These are phyloP conservation scores for Candida khao-thaluensis DNA, from an alignment of 805 yeast species.

Conservation along the genomic window DNA sequence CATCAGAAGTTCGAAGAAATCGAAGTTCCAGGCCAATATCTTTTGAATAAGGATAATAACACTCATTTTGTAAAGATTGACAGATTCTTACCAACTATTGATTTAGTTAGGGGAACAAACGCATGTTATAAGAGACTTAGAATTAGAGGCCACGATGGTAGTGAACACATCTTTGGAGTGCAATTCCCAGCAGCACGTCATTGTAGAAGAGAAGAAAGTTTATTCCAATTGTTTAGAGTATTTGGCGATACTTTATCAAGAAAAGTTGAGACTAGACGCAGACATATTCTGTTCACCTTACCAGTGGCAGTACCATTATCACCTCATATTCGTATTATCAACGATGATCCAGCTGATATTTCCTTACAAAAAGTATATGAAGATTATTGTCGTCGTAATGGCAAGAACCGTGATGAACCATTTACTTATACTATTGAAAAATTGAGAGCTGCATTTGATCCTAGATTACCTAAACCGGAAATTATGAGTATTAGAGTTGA, in stretches of 20 bases:
- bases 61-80: slow-evolving; percentile 91
- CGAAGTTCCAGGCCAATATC: slow-evolving; percentile 95
- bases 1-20: slow-evolving; percentile 97
- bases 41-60: slow-evolving; percentile 83
- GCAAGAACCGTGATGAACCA: slow-evolving; percentile 84
- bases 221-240: slow-evolving; percentile 86
- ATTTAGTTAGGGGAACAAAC: slow-evolving; percentile 83
- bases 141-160: slow-evolving; percentile 92
- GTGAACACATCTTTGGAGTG: slow-evolving; percentile 87
- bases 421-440: slow-evolving; percentile 82
- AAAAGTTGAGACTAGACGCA: slow-evolving; percentile 83
- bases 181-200: slow-evolving; percentile 98
- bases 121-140: slow-evolving; percentile 86
- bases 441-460: slow-evolving; percentile 89
- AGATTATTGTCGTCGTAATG: slow-evolving; percentile 70
- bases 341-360: slow-evolving; percentile 74
- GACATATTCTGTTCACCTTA: slow-evolving; percentile 79
- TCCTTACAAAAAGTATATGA: slow-evolving; percentile 86
- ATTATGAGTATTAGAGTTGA: slow-evolving; percentile 85
- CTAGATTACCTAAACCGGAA: slow-evolving; percentile 91
- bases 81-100: slow-evolving; percentile 85
- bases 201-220: slow-evolving; percentile 92
- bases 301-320: slow-evolving; percentile 93
- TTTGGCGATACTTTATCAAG: slow-evolving; percentile 77
- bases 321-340: slow-evolving; percentile 88